phyloP scores from a whole-genome alignment of 257 asterid species.

The Mitragyna speciosa region DNA sequence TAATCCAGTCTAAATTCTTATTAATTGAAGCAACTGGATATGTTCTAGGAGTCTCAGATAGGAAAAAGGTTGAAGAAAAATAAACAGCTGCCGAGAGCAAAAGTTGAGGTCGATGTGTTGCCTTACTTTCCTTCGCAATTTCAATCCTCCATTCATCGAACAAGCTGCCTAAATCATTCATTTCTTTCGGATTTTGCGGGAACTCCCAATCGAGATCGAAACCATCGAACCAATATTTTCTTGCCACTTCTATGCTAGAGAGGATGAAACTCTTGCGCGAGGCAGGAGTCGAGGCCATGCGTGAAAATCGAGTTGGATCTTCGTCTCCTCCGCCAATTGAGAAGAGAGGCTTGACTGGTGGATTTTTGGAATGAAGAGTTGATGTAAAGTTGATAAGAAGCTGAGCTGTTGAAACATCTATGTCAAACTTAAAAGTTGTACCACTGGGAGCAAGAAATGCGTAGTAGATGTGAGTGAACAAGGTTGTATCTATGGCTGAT shows the following conservation, averaged over 20 bases:
- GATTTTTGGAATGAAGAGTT: constrained; percentile 47
- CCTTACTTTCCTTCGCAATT: constrained; percentile 40
- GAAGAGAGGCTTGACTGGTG: constrained; percentile 46
- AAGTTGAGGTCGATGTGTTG: constrained; percentile 38
- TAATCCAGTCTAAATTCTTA: constrained; percentile 68
- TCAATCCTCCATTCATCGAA: constrained; percentile 65
- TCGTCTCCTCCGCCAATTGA: constrained; percentile 70
- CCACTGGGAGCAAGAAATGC: constrained; percentile 60
- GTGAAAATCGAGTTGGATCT: constrained; percentile 39
- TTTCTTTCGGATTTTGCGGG: constrained; percentile 51
- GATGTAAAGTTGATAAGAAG: constrained; percentile 52
- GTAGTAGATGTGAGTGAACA: constrained; percentile 67
- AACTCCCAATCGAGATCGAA: constrained; percentile 82
- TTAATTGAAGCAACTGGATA: constrained; percentile 56
- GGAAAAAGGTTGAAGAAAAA: constrained; percentile 52
- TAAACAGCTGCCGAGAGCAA: constrained; percentile 84
- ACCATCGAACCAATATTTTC: constrained; percentile 65
- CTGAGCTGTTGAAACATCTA: constrained; percentile 37
- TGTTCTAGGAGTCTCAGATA: constrained; percentile 37
- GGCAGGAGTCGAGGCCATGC: constrained; percentile 43
- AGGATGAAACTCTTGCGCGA: constrained; percentile 45
- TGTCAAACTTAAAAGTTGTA: constrained; percentile 44
- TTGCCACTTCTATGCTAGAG: constrained; percentile 64
- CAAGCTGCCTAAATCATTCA: constrained; percentile 47
- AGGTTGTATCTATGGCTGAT: constrained; percentile 53